phyloP scores from a whole-genome alignment of 2,329 filamentous ascomycete genomes.

The Thielaviopsis euricoi region DNA sequence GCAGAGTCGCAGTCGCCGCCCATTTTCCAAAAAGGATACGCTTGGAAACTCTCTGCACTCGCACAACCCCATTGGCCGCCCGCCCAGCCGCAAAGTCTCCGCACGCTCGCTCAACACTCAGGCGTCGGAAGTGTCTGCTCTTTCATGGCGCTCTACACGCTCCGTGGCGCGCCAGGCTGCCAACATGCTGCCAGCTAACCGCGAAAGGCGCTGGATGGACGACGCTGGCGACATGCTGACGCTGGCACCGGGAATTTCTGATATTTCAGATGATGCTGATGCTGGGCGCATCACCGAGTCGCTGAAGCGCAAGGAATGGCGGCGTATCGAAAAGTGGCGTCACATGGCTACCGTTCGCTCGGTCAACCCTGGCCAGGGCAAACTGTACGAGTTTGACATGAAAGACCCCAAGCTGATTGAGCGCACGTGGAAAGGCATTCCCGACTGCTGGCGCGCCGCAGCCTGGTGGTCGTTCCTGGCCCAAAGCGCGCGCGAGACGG shows the following conservation, averaged over 20 bases:
- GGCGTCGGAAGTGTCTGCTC: conserved; percentile 32
- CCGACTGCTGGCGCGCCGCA: conserved; percentile 81
- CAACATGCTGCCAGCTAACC: conserved; percentile 44
- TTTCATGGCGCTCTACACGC: conserved; percentile 35
- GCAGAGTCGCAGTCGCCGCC: conserved; percentile 18
- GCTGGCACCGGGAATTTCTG: conserved; percentile 37
- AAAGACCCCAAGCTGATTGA: conserved; percentile 73
- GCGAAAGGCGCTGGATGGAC: conserved; percentile 43
- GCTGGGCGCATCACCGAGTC: conserved; percentile 35
- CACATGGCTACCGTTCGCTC: conserved; percentile 45
- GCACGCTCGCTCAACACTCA: conserved; percentile 42
- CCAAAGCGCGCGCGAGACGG: conserved; percentile 51
- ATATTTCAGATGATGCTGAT: conserved; percentile 38
- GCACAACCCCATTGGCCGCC: conserved; percentile 20
- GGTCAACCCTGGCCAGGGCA: conserved; percentile 36
- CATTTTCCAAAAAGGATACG: conserved; percentile 23
- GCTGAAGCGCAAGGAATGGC: conserved; percentile 45
- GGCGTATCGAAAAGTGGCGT: conserved; percentile 49
- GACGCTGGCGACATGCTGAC: conserved; percentile 53
- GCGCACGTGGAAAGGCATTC: conserved; percentile 94
- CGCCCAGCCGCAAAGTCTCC: conserved; percentile 38
- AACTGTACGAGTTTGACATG: conserved; percentile 63
- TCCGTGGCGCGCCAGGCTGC: conserved; percentile 39
- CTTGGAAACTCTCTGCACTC: conserved; percentile 15
- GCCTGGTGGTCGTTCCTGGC: conserved; percentile 92